Evolutionary conservation across 2,329 filamentous ascomycete genomes (phyloP), one percentile per base, ranked within the genome.

Genomic region (Aspergillus sp.): DNA sequence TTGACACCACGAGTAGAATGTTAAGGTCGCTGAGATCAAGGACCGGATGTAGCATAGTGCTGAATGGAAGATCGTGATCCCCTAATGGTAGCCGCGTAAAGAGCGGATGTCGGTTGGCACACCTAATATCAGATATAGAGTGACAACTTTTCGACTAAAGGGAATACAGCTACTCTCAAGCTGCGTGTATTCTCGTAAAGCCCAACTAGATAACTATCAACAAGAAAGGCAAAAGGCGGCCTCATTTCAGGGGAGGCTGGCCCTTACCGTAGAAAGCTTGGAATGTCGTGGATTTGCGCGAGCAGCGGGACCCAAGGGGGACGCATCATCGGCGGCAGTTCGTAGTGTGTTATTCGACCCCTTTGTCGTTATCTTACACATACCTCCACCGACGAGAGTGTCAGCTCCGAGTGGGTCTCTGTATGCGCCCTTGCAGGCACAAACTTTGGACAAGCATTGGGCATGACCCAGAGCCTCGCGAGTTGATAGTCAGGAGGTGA

Each of bases 21-120:
- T 75, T 75, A 17, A 75, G 60, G 60, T 68, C 66, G 58, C 66
- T 72, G 7, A 74, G 46, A 55, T 75, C 72, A 45, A 75, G 66
- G 48, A 69, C 67, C 6, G 72, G 72, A 53, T 70, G 68, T 51
- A 73, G 65, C 72, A 75, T 75, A 46, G 47, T 68, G 60, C 39
- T 42, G 49, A 34, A 15, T 5, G n/a, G n/a, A 27, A 34, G 20
- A 44, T 30, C 12, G 15, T 2, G 19, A 6, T 34, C 20, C 17
- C 15, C 41, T 30, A 30, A 9, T 33, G 7, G 6, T 19, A 44
- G 41, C 12, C 12, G 41, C 41, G 19, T 19, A 22, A 30, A 20
- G 42, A 19, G 42, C 19, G 12, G 51, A 20, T 17, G 27, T 11
- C 27, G 27, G 27, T 30, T 30, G 37, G 9, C 37, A 37, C 13